Evolutionary conservation across 495 filamentous ascomycete genomes (phyloP).

Genomic region (Xeromyces bisporus): DNA sequence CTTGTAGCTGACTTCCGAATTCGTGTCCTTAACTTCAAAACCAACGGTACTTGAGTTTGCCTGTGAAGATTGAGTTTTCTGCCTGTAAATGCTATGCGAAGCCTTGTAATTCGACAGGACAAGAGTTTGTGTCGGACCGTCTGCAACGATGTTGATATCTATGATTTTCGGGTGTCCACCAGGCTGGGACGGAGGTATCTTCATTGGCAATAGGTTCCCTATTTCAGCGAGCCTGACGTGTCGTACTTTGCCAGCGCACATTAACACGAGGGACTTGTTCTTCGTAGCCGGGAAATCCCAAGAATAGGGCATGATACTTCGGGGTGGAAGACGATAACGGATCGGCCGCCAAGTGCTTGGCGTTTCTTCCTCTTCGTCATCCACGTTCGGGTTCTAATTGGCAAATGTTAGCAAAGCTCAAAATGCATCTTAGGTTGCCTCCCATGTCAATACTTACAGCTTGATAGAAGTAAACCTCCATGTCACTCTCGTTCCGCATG

Average conservation of each 20-base stretch:
- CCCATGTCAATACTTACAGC: slow-evolving; percentile 20
- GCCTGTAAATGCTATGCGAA: slow-evolving; percentile 88
- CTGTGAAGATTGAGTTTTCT: slow-evolving; percentile 37
- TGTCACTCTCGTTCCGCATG: slow-evolving; percentile 93
- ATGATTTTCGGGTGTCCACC: slow-evolving; percentile 59
- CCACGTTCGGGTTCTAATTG: slow-evolving; percentile 46
- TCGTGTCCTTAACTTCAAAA: slow-evolving; percentile 85
- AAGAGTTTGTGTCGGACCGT: slow-evolving; percentile 87
- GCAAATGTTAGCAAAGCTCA: slow-evolving; percentile 1
- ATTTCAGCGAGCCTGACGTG: slow-evolving; percentile 93
- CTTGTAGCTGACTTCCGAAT: slow-evolving; percentile 73
- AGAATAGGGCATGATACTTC: slow-evolving; percentile 98
- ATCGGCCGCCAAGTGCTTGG: slow-evolving; percentile 74
- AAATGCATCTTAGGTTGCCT: slow-evolving; percentile 14
- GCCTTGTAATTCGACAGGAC: slow-evolving; percentile 87
- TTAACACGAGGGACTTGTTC: slow-evolving; percentile 77
- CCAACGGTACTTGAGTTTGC: slow-evolving; percentile 40
- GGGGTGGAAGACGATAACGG: slow-evolving; percentile 77
- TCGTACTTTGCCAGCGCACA: slow-evolving; percentile 59
- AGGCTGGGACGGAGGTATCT: slow-evolving; percentile 42
- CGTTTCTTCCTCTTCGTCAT: slow-evolving; percentile 67
- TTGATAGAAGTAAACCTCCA: slow-evolving; percentile 90
- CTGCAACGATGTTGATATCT: slow-evolving; percentile 86
- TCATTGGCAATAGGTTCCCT: slow-evolving; percentile 84
- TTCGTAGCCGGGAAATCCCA: slow-evolving; percentile 99